Evolutionary conservation across 2,329 filamentous ascomycete genomes (phyloP).

Genomic region (Corniculantispora saksenae): DNA sequence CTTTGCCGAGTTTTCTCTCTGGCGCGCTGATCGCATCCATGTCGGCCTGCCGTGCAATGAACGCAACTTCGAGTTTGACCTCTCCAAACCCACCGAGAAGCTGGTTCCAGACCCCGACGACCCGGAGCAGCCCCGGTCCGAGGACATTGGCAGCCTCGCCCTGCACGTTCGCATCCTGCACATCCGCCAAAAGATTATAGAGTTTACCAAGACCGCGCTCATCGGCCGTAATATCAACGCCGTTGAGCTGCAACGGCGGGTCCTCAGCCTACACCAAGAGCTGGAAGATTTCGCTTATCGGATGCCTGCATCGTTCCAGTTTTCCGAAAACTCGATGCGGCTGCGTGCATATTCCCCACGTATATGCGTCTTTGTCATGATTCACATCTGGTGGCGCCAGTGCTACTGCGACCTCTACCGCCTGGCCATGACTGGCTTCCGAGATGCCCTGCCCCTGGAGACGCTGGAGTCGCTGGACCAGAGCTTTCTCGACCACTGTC

Average conservation of each 20-base stretch:
- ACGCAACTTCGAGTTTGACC: constrained; percentile 55
- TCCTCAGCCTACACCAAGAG: constrained; percentile 50
- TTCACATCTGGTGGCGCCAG: constrained; percentile 60
- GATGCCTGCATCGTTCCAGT: constrained; percentile 57
- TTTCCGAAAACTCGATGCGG: constrained; percentile 57
- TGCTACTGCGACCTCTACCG: constrained; percentile 60
- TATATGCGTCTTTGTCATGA: constrained; percentile 60
- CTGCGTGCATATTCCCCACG: constrained; percentile 58
- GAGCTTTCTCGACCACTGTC: constrained; percentile 51
- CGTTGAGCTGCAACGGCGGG: constrained; percentile 43
- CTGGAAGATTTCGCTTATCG: constrained; percentile 55
- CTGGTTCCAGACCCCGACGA: constrained; percentile 48
- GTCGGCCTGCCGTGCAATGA: constrained; percentile 46
- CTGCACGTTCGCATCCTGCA: constrained; percentile 58
- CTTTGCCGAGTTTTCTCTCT: constrained; percentile 47
- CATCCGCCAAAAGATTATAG: constrained; percentile 55
- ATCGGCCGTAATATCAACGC: constrained; percentile 41
- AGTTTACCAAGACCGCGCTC: constrained; percentile 50
- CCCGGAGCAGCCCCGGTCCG: constrained; percentile 42
- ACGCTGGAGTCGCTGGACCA: constrained; percentile 49
- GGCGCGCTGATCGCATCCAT: constrained; percentile 43
- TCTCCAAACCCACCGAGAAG: constrained; percentile 55
- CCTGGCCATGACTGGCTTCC: constrained; percentile 51
- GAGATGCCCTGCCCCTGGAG: constrained; percentile 49
- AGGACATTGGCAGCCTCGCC: constrained; percentile 57